Evolutionary conservation across 2,329 filamentous ascomycete species (phyloP), one percentile per base, ranked within the genome.

Genomic region (Metarhizium brunneum): DNA sequence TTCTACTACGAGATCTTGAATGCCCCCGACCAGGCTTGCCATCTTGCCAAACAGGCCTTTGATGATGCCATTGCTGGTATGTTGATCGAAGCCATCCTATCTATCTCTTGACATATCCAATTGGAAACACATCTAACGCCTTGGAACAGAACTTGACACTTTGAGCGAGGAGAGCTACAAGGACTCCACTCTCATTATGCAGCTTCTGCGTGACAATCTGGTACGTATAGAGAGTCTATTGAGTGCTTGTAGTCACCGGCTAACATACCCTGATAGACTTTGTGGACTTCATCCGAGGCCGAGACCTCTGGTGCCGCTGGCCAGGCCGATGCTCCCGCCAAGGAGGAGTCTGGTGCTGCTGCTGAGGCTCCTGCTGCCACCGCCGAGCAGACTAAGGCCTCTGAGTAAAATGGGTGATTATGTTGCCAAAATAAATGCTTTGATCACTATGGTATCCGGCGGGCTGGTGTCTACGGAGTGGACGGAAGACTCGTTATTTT

Each of bases 1-100:
- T 97, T 96, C 84, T 97, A 97, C 87, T 99, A 99, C 76, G 94
- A 99, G 85, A 99, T 97, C 73, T 83, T 97, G 69, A 99, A 97
- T 83, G 91, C 92, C 47, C 92, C 92, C 62, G 94, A 97, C 75
- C 92, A 95, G 80, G 92, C 92, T 71, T 96, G 92, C 86, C 92
- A 96, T 76, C 86, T 96, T 65, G 92, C 92, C 76, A 97, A 97
- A 86, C 92, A 97, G 82, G 92, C 94, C 52, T 97, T 97, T 70
- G 92, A 97, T 73, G 92, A 97, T 76, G 92, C 92, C 64, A 96
- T 96, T 83, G 92, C 92, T 68, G 78, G 78, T 81, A 66, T 61
- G 71, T 64, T n/a, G 11, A 5, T 20, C 20, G 11, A 6, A 25
- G 20, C 25, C 25, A 4, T 30, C 6, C 11, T 6, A 8, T 29